Conservation (phyloP, 352 stramenopile species). For the Blastocystis sp. region DNA sequence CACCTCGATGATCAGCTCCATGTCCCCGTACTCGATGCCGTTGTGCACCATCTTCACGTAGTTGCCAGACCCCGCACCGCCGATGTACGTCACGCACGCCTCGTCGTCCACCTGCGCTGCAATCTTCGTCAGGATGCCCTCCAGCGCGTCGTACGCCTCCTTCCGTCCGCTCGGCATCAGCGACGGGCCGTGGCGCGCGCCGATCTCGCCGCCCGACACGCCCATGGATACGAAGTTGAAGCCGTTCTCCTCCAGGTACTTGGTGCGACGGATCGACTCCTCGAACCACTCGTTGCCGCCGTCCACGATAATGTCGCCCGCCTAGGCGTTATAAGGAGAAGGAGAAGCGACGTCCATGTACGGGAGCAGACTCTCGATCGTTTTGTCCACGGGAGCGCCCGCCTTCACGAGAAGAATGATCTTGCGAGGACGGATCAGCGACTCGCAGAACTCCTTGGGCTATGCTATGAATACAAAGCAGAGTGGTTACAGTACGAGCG, state of each 20-base stretch:
- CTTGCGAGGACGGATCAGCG: conserved; percentile 88
- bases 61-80: conserved; percentile 91
- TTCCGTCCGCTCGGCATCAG: conserved; percentile 94
- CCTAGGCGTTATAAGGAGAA: conserved; percentile 72
- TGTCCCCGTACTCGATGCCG: conserved; percentile 88
- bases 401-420: conserved; percentile 96
- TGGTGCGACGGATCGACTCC: conserved; percentile 87
- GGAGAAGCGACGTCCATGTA: conserved; percentile 72
- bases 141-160: conserved; percentile 90
- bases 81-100: conserved; percentile 92
- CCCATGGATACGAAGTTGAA: conserved; percentile 97
- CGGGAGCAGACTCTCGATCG: conserved; percentile 74
- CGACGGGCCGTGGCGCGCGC: conserved; percentile 91
- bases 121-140: conserved; percentile 93
- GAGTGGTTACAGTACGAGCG: conserved; percentile 78
- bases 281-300: conserved; percentile 98
- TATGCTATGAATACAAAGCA: not conserved
- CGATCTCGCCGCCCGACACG: conserved; percentile 95
- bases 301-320: conserved; percentile 77
- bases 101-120: conserved; percentile 83
- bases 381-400: conserved; percentile 89
- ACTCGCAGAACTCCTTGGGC: conserved; percentile 78
- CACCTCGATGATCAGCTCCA: conserved; percentile 96
- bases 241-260: conserved; percentile 86
- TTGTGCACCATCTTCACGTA: conserved; percentile 89